These are phyloP conservation scores for Plectosphaerella cucumerina DNA, from an alignment of 2,329 filamentous ascomycete genomes.

Conservation along the genomic window DNA sequence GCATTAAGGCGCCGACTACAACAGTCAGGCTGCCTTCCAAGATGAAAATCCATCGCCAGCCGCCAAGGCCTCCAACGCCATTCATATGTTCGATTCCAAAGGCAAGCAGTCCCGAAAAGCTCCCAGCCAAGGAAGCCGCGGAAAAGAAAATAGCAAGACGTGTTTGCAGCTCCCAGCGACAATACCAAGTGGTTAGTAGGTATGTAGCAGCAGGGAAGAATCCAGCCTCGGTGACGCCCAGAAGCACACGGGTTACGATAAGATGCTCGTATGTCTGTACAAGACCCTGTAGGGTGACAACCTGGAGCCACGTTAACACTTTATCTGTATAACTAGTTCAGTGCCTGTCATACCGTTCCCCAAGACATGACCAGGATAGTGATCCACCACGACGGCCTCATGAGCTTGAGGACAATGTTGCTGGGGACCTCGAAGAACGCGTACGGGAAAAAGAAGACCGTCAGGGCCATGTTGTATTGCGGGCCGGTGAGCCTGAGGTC, in stretches of 20 bases:
- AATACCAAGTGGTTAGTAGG: conserved; percentile 24
- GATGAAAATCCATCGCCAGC: conserved; percentile 59
- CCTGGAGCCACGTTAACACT: conserved; percentile 39
- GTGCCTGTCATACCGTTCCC: conserved; percentile 23
- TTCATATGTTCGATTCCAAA: conserved; percentile 52
- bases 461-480: conserved; percentile 55
- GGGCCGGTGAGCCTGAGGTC: conserved; percentile 44
- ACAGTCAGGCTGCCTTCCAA: conserved; percentile 56
- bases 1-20: conserved; percentile 41
- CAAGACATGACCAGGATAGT: conserved; percentile 26
- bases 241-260: conserved; percentile 45
- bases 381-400: neutral
- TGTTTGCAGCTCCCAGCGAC: conserved; percentile 20
- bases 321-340: conserved; percentile 22
- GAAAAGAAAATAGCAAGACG: conserved; percentile 30
- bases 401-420: conserved; percentile 15
- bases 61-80: conserved; percentile 45
- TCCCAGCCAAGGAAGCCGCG: conserved; percentile 44
- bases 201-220: conserved; percentile 31
- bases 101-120: conserved; percentile 52
- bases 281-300: conserved; percentile 38
- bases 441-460: conserved; percentile 62
- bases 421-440: conserved; percentile 20
- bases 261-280: conserved; percentile 19
- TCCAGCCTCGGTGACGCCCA: conserved; percentile 50